phyloP scores from a whole-genome alignment of 805 yeast species.

The Komagataella mondaviorum region DNA sequence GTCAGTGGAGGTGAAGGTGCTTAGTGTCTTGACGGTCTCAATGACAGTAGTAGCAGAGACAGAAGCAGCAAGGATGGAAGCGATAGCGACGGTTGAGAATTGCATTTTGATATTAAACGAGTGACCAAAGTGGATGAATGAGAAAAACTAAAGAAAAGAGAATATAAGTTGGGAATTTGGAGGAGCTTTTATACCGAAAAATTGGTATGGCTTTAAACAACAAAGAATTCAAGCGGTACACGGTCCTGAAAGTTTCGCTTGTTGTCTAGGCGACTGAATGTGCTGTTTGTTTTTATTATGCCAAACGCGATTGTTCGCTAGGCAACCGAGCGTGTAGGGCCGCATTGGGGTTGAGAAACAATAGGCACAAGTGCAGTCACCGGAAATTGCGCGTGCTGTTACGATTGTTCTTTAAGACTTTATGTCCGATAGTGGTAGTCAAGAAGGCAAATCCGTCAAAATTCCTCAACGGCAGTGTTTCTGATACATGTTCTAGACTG shows the following conservation, averaged over 20 bases:
- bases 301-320: not conserved
- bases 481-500: not conserved
- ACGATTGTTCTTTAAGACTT: not conserved
- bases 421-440: not conserved
- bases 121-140: not conserved
- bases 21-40: slow-evolving; percentile 18
- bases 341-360: not conserved
- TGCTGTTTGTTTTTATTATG: not conserved
- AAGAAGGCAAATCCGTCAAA: not conserved
- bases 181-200: not conserved
- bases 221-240: not conserved
- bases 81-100: slow-evolving; percentile 2
- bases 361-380: not conserved
- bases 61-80: slow-evolving; percentile 14
- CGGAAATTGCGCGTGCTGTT: not conserved
- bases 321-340: not conserved
- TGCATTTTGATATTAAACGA: slow-evolving; percentile 3
- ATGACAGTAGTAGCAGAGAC: slow-evolving; percentile 18
- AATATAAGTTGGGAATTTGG: not conserved
- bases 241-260: not conserved
- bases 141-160: not conserved
- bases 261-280: not conserved
- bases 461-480: not conserved
- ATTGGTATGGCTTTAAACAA: not conserved
- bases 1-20: slow-evolving; percentile 31